phyloP scores from a whole-genome alignment of 306 rosid species.

The Ziziphus jujuba region DNA sequence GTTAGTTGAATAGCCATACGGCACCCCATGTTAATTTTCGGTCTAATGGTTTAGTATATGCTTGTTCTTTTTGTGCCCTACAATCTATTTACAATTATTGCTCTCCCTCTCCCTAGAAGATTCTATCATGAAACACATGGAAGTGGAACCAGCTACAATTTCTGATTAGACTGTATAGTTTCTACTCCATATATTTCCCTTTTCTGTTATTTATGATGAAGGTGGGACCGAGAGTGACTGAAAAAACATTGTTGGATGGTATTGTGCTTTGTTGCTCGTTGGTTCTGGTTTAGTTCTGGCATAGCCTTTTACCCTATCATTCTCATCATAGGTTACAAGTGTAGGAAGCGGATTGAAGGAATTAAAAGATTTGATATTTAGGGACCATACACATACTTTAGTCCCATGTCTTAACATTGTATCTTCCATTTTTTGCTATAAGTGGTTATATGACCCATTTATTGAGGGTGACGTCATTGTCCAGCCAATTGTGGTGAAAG shows the following conservation, averaged over 20 bases:
- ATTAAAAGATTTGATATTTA: slow-evolving; percentile 5
- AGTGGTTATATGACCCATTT: slow-evolving; percentile 10
- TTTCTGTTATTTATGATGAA: slow-evolving; percentile 21
- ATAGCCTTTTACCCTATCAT: neutral
- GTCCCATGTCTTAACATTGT: slow-evolving; percentile 21
- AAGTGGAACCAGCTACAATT: slow-evolving; percentile 18
- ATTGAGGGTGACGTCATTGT: slow-evolving; percentile 29
- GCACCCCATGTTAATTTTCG: neutral
- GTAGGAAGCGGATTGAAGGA: slow-evolving; percentile 28
- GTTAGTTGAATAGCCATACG: too few relatives aligned
- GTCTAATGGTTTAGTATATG: slow-evolving; percentile 15
- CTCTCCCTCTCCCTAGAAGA: slow-evolving; percentile 7
- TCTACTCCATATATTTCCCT: slow-evolving; percentile 27
- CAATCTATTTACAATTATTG: slow-evolving; percentile 19
- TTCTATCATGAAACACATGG: slow-evolving; percentile 30
- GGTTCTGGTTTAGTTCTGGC: slow-evolving; percentile 15
- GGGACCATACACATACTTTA: slow-evolving; percentile 24
- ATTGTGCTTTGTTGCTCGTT: slow-evolving; percentile 9
- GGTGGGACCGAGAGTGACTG: slow-evolving; percentile 23
- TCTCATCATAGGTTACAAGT: slow-evolving; percentile 23
- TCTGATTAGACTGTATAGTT: slow-evolving; percentile 23
- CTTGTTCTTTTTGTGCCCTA: slow-evolving; percentile 29
- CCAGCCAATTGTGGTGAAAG: slow-evolving; percentile 23
- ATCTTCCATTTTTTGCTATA: too few relatives aligned
- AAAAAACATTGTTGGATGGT: slow-evolving; percentile 11